Base-by-base conservation (phyloP, 305 asterid species). In the Fraxinus paxiana region DNA sequence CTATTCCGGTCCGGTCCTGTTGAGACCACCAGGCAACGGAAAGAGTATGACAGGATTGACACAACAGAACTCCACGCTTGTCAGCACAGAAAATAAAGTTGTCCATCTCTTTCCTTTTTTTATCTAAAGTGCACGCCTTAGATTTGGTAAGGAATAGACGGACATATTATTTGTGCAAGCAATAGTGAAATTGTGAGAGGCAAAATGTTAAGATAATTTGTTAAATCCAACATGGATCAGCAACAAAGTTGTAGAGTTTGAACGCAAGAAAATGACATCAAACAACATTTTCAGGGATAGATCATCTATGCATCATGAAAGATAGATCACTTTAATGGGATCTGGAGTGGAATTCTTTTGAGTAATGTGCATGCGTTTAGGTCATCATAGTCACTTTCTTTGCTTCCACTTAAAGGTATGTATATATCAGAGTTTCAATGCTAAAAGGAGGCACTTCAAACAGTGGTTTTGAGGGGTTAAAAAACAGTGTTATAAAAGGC, bases 321-420 rank as follows among this genome's bases (percentile, higher is more conserved):
- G 79, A 73, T 73, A 15, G 35, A 71, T 54, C 30, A 54, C 38
- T 28, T 17, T 69, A 4, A 9, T 76, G 85, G 75, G 26, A 85
- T 75, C 33, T 48, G 22, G 78, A 79, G 88, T 81, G 81, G 80
- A 71, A 0, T 65, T 51, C 51, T 18, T 18, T 54, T 46, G 75
- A 48, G 63, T 2, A 75, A 82, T 82, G 83, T 77, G 75, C n/a
- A 59, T 17, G 76, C 81, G 86, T 79, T 59, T 84, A 77, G 69
- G 65, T 70, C 81, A 86, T 86, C 84, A 86, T 86, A 65, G 35
- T 41, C 38, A 46, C n/a, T 51, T 17, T 65, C 80, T 56, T 83
- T 81, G 87, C 89, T 84, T 86, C 84, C 38, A 82, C 84, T 82
- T 86, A 20, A 86, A 86, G 86, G 51, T 67, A 54, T 51, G 65